Percentiles rank a stretch among this genome's conserved stretches.
Conservation (phyloP, 2,329 filamentous ascomycete genomes). For the Nigrospora sphaerica region DNA sequence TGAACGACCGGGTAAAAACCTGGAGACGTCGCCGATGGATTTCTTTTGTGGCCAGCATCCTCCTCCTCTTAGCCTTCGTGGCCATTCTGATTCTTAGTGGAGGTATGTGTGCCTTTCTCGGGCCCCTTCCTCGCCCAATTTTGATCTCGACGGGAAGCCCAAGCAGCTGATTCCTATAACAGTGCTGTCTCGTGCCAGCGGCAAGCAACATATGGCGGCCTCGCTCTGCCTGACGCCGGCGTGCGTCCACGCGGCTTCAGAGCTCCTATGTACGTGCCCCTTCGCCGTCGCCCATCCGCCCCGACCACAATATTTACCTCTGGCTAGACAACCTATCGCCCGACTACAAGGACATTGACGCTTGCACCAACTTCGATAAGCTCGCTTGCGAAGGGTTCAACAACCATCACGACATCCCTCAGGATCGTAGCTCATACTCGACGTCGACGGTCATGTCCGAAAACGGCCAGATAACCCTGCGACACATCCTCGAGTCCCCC, state of each 20-base stretch:
- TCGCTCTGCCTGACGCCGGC: constrained; percentile 48
- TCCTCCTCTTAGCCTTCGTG: constrained; percentile 20
- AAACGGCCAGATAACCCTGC: constrained; percentile 48
- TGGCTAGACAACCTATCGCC: constrained; percentile 47
- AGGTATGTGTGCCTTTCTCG: constrained; percentile 9
- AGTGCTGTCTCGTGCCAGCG: constrained; percentile 10
- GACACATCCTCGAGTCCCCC: constrained; percentile 55
- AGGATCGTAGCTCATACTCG: constrained; percentile 55
- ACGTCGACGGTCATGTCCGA: constrained; percentile 56
- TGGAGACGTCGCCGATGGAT: constrained; percentile 21
- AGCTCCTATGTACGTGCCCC: constrained; percentile 39
- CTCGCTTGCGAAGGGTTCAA: constrained; percentile 63
- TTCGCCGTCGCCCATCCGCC: background rate
- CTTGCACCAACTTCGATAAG: constrained; percentile 63
- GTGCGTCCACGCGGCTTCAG: constrained; percentile 56
- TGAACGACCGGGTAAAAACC: constrained; percentile 12
- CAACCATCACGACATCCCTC: constrained; percentile 54
- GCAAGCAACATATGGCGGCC: constrained; percentile 11
- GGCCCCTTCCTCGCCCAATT: background rate
- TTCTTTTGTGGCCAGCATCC: constrained; percentile 17
- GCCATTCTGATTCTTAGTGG: constrained; percentile 20
- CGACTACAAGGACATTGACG: constrained; percentile 55
- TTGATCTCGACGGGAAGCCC: background rate
- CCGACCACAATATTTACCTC: constrained; percentile 3
- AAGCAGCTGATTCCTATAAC: background rate